Conservation (phyloP, 2,329 filamentous ascomycete species). For the Colletotrichum godetiae region DNA sequence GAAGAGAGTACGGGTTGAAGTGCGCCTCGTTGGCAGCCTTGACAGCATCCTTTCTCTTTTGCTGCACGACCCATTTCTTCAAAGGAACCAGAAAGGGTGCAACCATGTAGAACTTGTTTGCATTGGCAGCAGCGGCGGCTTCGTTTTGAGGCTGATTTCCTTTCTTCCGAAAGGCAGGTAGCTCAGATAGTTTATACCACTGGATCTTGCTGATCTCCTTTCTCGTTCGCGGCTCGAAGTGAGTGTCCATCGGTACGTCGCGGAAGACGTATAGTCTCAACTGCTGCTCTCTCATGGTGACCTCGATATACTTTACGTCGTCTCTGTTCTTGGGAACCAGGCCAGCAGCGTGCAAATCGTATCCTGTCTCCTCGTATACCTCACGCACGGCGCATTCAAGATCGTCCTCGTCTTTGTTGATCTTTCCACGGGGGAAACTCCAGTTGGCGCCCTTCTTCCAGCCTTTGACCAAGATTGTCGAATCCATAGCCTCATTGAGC, state of each 20-base stretch:
- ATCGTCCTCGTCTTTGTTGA: slow-evolving; percentile 96
- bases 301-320: slow-evolving; percentile 84
- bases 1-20: slow-evolving; percentile 54
- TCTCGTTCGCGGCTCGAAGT: slow-evolving; percentile 89
- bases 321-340: slow-evolving; percentile 75
- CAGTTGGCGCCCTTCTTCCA: slow-evolving; percentile 98
- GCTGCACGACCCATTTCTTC: slow-evolving; percentile 90
- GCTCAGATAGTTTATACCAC: slow-evolving; percentile 91
- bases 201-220: slow-evolving; percentile 98
- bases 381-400: slow-evolving; percentile 93
- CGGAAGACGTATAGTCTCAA: slow-evolving; percentile 93
- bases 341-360: slow-evolving; percentile 81
- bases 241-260: slow-evolving; percentile 85
- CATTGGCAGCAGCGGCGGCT: slow-evolving; percentile 65
- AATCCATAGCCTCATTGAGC: slow-evolving; percentile 94
- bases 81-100: slow-evolving; percentile 88
- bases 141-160: slow-evolving; percentile 67
- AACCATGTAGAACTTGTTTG: slow-evolving; percentile 98
- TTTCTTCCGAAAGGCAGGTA: slow-evolving; percentile 85
- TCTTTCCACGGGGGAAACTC: slow-evolving; percentile 97
- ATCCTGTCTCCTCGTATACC: slow-evolving; percentile 96
- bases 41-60: slow-evolving; percentile 77
- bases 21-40: slow-evolving; percentile 54
- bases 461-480: slow-evolving; percentile 91
- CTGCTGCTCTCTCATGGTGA: slow-evolving; percentile 92